Evolutionary conservation across 139 green algal genomes (phyloP).

Genomic region (Coelastrella sp.): DNA sequence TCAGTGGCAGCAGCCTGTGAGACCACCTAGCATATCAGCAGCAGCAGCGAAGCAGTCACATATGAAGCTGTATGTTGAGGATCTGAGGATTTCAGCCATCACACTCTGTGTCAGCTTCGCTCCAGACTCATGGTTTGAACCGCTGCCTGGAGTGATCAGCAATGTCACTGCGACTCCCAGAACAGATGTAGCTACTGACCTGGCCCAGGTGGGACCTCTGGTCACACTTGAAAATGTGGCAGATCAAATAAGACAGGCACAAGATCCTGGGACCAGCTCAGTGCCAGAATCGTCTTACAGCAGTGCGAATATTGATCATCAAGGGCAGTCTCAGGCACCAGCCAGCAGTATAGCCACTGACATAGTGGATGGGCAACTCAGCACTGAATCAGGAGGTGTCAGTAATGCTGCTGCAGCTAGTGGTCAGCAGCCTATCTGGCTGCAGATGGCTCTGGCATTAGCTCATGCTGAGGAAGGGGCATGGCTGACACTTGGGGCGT

Average conservation of each 20-base stretch:
- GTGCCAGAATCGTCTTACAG: no score
- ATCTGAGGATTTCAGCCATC: constrained; percentile 62
- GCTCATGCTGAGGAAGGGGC: constrained; percentile 87
- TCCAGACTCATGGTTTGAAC: constrained; percentile 57
- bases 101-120: constrained; percentile 73
- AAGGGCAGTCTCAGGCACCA: background rate
- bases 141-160: constrained; percentile 38
- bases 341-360: constrained; percentile 5
- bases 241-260: background rate
- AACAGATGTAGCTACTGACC: background rate
- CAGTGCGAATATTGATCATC: no score
- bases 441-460: constrained; percentile 68
- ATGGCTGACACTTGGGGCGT: constrained; percentile 67
- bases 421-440: constrained; percentile 28
- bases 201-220: background rate
- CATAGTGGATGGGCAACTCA: background rate
- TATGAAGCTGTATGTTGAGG: constrained; percentile 38
- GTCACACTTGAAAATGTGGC: background rate
- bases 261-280: background rate
- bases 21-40: background rate
- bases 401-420: background rate
- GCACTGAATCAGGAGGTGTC: no score
- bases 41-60: background rate
- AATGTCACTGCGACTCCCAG: constrained; percentile 2
- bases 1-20: background rate